A percentile compares a stretch with the other conserved stretches of the same genome.
These are phyloP conservation scores for Alternaria sp. DNA, from an alignment of 2,329 filamentous ascomycete genomes.

Conservation along the genomic window DNA sequence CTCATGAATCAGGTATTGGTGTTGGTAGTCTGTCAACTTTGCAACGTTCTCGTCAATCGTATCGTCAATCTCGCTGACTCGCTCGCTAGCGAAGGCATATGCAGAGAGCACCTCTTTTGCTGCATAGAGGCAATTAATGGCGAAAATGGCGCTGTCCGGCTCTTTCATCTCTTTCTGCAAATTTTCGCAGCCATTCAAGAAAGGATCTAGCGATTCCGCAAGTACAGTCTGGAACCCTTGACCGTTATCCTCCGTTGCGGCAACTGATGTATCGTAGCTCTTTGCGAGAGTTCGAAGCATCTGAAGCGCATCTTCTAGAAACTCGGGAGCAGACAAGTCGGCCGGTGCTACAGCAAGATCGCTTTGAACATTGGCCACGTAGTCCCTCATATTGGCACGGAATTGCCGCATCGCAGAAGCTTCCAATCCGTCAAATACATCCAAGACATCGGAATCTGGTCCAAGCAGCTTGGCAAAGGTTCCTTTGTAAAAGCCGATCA, in stretches of 20 bases:
- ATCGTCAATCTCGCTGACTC: conserved; percentile 65
- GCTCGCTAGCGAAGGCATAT: conserved; percentile 71
- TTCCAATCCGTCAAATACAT: conserved; percentile 74
- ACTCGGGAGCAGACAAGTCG: conserved; percentile 81
- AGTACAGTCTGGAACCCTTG: conserved; percentile 79
- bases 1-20: conserved; percentile 74
- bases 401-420: conserved; percentile 84
- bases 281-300: conserved; percentile 82
- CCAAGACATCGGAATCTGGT: conserved; percentile 71
- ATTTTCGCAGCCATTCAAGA: conserved; percentile 77
- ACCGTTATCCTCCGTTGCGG: conserved; percentile 63
- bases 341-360: conserved; percentile 74
- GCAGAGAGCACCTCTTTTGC: conserved; percentile 64
- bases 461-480: conserved; percentile 86
- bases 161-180: conserved; percentile 69
- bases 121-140: conserved; percentile 74
- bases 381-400: conserved; percentile 80
- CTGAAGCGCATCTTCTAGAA: conserved; percentile 81
- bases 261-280: conserved; percentile 84
- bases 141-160: conserved; percentile 73
- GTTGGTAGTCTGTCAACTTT: conserved; percentile 73
- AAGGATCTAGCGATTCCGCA: conserved; percentile 84
- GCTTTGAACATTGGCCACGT: conserved; percentile 76
- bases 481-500: conserved; percentile 86
- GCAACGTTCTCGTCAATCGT: conserved; percentile 64